Conservation (phyloP, 805 yeast genomes). For the Cyberlindnera meyerae region DNA sequence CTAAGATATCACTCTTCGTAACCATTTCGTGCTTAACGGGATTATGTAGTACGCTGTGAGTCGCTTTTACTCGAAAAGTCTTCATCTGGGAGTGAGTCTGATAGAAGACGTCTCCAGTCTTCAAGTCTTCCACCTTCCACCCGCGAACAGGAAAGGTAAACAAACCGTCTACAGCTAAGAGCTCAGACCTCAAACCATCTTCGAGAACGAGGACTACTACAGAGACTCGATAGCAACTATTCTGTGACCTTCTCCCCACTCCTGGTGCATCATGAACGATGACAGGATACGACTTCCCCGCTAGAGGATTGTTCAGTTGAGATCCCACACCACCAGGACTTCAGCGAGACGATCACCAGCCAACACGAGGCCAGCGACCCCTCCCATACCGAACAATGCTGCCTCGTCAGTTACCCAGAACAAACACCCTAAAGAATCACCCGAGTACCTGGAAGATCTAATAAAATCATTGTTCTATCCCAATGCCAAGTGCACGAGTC, state of each 20-base stretch:
- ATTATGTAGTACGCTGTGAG: no score
- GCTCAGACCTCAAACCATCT: no score
- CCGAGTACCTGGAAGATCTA: conserved; percentile 24
- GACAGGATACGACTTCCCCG: conserved; percentile 9
- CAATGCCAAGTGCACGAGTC: conserved; percentile 14
- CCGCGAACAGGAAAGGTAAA: conserved; percentile 1
- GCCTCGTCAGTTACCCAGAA: not conserved
- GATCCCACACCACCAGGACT: conserved; percentile 3
- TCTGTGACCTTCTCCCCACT: no score
- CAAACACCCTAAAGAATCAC: conserved; percentile 18
- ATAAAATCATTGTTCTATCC: conserved; percentile 26
- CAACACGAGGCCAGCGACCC: conserved; percentile 1
- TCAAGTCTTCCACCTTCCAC: no score
- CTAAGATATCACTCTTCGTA: no score
- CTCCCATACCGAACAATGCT: not conserved
- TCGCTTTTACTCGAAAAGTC: no score
- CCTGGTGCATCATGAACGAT: not conserved
- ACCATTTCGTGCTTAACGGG: no score
- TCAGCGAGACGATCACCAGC: conserved; percentile 5
- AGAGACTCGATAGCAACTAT: no score
- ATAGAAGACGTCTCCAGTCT: no score
- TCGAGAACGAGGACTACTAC: no score
- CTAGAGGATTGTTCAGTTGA: conserved; percentile 15
- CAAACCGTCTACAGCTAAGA: no score
- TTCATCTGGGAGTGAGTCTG: no score